Evolutionary conservation across 1,139 yeast species (phyloP), one percentile per base, ranked within the genome.

Genomic region (Chernovozyma aurita): DNA sequence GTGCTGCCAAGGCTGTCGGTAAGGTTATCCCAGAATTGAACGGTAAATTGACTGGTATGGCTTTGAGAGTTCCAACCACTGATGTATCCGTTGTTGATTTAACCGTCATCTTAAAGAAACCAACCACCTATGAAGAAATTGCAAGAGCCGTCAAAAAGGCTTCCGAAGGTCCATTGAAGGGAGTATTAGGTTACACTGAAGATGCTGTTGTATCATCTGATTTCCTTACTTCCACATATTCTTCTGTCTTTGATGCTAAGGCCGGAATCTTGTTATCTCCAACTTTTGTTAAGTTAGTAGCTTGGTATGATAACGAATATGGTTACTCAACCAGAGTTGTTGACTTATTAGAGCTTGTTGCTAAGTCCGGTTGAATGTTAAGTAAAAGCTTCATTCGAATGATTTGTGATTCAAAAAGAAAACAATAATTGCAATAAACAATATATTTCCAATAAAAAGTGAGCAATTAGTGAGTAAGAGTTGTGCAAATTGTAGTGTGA

Each of bases 1-100:
- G 88, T 73, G 88, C 88, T 55, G 88, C 88, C 60, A 81, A 81
- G 77, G 87, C 87, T 47, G 88, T 81, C 53, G 87, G 86, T 59
- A 80, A 80, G 74, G 87, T 81, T 55, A 79, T 81, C 52, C 88
- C 88, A 48, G 76, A 74, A 57, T 78, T 81, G 57, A 76, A 78
- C 66, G 88, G 87, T 53, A 81, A 80, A 73, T 78, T 81, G 61
- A 81, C 88, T 51, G 88, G 88, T 69, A 69, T 81, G 72, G 73
- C 88, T 41, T 69, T 81, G 65, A 80, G 88, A 67, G 87, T 81
- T 46, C 88, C 88, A 58, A 81, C 88, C 61, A 73, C 73, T 53
- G 86, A 81, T 57, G 87, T 81, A 43, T 81, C 87, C 47, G 85
- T 81, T 33, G 55, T 50, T 40, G 55, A 50, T 32, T 50, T 50